phyloP scores from a whole-genome alignment of 75 land plant species.

The Selaginella moellendorffii region DNA sequence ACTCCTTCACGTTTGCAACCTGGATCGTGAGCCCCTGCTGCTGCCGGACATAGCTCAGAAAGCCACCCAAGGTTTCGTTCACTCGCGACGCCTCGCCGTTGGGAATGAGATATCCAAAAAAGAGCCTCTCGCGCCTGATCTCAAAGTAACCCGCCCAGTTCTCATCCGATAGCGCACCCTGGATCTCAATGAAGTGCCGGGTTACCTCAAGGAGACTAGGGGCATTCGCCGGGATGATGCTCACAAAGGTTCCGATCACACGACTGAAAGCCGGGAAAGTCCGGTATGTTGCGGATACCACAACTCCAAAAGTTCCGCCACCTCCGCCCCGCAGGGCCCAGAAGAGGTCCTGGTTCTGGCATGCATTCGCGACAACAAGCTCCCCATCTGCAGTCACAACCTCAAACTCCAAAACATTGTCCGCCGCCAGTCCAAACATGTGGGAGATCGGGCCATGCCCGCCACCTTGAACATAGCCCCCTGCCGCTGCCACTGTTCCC shows the following conservation, averaged over 20 bases:
- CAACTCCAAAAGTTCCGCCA: constrained; percentile 24
- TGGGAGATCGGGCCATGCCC: constrained; percentile 23
- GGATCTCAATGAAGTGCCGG: not conserved
- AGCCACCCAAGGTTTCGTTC: not conserved
- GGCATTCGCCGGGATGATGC: not conserved
- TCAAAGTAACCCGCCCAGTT: not conserved
- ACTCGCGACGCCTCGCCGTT: not conserved
- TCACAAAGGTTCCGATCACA: not conserved
- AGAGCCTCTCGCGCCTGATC: not conserved
- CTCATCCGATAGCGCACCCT: not conserved
- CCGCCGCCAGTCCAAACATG: constrained; percentile 18
- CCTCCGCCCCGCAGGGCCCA: constrained; percentile 32
- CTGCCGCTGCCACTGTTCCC: constrained; percentile 13
- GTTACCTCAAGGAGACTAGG: not conserved
- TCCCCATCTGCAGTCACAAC: constrained; percentile 22
- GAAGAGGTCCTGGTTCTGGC: constrained; percentile 20
- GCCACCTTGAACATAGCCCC: constrained; percentile 23
- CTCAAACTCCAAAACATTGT: constrained; percentile 18
- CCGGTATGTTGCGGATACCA: constrained; percentile 20
- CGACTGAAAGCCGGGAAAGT: not conserved
- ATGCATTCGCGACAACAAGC: constrained; percentile 6
- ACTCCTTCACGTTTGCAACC: not conserved
- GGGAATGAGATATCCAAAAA: constrained; percentile 1
- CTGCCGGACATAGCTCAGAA: not conserved
- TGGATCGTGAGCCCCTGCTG: not conserved